Evolutionary conservation across 2,329 filamentous ascomycete species (phyloP).

Genomic region (Gnomoniopsis smithogilvyi): DNA sequence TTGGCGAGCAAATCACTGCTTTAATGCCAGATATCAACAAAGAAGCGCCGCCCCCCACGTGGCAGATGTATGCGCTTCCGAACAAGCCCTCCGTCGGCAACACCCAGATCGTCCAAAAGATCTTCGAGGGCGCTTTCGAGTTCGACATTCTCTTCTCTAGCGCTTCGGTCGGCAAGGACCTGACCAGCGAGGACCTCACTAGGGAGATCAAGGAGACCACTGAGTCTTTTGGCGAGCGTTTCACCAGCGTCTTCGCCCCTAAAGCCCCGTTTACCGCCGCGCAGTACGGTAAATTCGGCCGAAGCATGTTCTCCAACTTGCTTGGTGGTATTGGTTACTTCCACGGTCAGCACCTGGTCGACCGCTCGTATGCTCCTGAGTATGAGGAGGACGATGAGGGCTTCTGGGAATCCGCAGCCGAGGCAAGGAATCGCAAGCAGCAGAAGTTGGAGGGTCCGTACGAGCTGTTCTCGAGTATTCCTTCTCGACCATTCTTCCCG

Average conservation of each 20-base stretch:
- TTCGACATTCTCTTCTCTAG: conserved; percentile 93
- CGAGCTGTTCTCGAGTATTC: conserved; percentile 87
- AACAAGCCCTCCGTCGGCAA: conserved; percentile 72
- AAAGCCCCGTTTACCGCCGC: conserved; percentile 71
- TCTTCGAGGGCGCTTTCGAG: conserved; percentile 85
- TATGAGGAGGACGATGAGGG: conserved; percentile 95
- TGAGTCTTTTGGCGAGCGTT: conserved; percentile 70
- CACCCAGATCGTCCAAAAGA: conserved; percentile 83
- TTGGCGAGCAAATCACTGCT: conserved; percentile 48
- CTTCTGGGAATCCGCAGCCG: conserved; percentile 90
- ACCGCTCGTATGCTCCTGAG: conserved; percentile 85
- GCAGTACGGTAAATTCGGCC: conserved; percentile 76
- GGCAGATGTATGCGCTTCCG: conserved; percentile 76
- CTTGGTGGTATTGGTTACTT: conserved; percentile 96
- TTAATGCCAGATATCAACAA: conserved; percentile 42
- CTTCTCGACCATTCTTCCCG: conserved; percentile 93
- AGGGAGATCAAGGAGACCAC: conserved; percentile 65
- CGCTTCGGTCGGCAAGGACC: conserved; percentile 56
- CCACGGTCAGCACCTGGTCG: conserved; percentile 81
- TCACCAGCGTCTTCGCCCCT: conserved; percentile 68
- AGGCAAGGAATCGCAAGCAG: conserved; percentile 66
- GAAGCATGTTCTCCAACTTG: conserved; percentile 90
- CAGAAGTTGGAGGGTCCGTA: conserved; percentile 76
- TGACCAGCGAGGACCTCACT: conserved; percentile 63
- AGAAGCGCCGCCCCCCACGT: conserved; percentile 68